Evolutionary conservation across 345 rosid genomes (phyloP).

Genomic region (Euphorbia tirucalli): DNA sequence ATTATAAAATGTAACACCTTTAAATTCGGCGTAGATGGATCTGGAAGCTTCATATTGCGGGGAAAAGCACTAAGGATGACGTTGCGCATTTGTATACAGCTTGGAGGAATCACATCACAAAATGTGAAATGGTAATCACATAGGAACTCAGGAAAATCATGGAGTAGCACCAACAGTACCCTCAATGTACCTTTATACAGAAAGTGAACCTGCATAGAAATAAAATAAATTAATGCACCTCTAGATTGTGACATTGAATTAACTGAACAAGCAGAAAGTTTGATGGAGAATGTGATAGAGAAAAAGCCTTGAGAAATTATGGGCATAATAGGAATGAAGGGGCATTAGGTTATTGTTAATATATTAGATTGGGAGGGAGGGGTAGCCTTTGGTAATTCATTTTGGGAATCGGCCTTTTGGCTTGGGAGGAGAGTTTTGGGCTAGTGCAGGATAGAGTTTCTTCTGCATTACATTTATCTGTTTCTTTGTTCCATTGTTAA

Average conservation of each 20-base stretch:
- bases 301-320: too few relatives aligned
- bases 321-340: too few relatives aligned
- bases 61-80: conserved; percentile 95
- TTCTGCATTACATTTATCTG: too few relatives aligned
- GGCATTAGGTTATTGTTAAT: too few relatives aligned
- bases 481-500: too few relatives aligned
- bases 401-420: too few relatives aligned
- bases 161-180: conserved; percentile 91
- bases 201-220: conserved; percentile 56
- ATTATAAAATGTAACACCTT: conserved; percentile 36
- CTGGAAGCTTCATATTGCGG: conserved; percentile 93
- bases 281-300: too few relatives aligned
- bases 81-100: conserved; percentile 98
- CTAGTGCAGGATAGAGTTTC: too few relatives aligned
- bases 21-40: conserved; percentile 91
- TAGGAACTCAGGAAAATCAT: conserved; percentile 96
- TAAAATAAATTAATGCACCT: too few relatives aligned
- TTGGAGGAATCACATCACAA: conserved; percentile 98
- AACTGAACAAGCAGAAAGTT: background rate
- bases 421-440: too few relatives aligned
- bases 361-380: too few relatives aligned
- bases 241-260: background rate
- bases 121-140: conserved; percentile 96
- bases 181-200: conserved; percentile 90
- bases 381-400: too few relatives aligned